Base-by-base conservation (phyloP, 75 land plant genomes). In the Larix kaempferi region DNA sequence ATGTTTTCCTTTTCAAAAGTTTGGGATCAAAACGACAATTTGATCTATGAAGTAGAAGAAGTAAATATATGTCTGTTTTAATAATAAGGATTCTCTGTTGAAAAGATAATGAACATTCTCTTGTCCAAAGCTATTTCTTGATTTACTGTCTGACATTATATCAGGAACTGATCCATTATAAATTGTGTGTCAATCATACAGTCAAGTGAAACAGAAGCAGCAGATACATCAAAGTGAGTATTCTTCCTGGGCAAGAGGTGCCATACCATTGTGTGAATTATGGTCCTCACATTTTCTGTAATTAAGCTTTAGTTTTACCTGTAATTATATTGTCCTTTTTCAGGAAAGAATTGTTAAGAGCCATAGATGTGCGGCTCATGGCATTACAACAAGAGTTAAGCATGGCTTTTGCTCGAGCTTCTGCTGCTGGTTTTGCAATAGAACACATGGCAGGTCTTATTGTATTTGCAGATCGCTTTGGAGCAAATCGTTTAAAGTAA, bases 261-360 rank as follows among this genome's bases (percentile, higher is more conserved):
- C 41, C 11, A 8, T 41, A 49, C 12, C 12, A 49, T 49, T 49
- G 11, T 10, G 33, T 29, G 33, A 29, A 29, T 29, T 29, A 29
- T 29, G 33, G 33, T 29, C 33, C 33, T 49, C 12, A 10, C 12
- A 49, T 49, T 49, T 49, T 49, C 11, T 49, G 54, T 49, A 49
- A 87, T 69, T 89, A 77, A 78, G 60, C 81, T 10, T 49, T 10
- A 49, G 54, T 49, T 49, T 49, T 2, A 49, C 54, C 54, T 49
- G 54, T 49, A 49, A 49, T 49, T 49, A 49, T 49, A 49, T 49
- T 49, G 54, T 49, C 54, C 49, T 11, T 49, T 49, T 49, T 49
- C 54, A 93, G 96, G 82, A 89, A 82, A 81, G 93, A 91, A 41
- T 80, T 93, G 49, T 60, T 93, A 64, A 85, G 86, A 56, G 96